These are phyloP conservation scores for Coprinopsis cinerea DNA, from an alignment of 768 basidiomycete genomes.

Conservation along the genomic window DNA sequence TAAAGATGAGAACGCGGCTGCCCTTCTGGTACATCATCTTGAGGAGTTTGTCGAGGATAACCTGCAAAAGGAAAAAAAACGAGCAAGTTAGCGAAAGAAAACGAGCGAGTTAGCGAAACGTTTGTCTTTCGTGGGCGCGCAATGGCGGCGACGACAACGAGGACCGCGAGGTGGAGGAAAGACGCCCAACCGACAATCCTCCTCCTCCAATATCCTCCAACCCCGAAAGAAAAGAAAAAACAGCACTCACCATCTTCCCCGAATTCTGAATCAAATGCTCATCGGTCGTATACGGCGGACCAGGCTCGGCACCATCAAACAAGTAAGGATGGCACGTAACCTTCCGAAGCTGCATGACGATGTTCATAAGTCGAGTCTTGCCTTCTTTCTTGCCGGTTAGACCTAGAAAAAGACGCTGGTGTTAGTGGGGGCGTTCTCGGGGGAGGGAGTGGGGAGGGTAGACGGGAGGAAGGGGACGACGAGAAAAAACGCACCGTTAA, in stretches of 20 bases:
- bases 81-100: too few relatives aligned
- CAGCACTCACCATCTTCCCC: conserved; percentile 77
- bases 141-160: too few relatives aligned
- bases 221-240: not conserved
- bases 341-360: conserved; percentile 95
- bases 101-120: too few relatives aligned
- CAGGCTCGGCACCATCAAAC: conserved; percentile 96
- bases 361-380: conserved; percentile 95
- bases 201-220: not conserved
- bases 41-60: conserved; percentile 92
- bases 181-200: too few relatives aligned
- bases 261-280: conserved; percentile 92
- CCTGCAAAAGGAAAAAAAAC: conserved; percentile 24
- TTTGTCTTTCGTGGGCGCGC: too few relatives aligned
- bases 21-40: conserved; percentile 84
- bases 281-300: conserved; percentile 97
- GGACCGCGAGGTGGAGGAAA: too few relatives aligned
- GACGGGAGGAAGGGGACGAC: conserved; percentile 22
- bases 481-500: too few relatives aligned
- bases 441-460: not conserved
- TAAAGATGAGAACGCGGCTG: conserved; percentile 95
- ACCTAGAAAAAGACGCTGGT: too few relatives aligned
- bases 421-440: too few relatives aligned
- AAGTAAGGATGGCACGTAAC: conserved; percentile 90
- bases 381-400: conserved; percentile 97